A percentile compares a stretch with the other conserved stretches of the same genome.
Conservation (phyloP, 352 stramenopile genomes). For the Globisporangium irregulare region DNA sequence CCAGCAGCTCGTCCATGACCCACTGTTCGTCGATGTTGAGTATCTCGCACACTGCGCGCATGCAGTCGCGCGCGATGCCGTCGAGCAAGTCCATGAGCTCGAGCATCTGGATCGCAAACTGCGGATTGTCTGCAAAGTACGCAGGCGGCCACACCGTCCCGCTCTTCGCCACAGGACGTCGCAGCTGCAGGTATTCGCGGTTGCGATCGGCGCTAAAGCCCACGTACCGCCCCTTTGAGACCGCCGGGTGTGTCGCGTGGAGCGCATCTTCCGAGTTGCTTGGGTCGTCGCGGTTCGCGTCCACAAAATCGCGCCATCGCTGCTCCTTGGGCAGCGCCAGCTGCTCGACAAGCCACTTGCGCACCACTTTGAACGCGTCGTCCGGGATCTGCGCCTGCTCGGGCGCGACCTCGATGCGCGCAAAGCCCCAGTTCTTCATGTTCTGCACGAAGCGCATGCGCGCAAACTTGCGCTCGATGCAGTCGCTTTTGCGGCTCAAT, state of each 20-base stretch:
- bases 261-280: constrained; percentile 18
- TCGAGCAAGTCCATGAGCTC: constrained; percentile 59
- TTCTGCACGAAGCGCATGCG: constrained; percentile 63
- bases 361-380: constrained; percentile 53
- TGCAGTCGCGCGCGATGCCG: constrained; percentile 64
- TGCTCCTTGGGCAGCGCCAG: constrained; percentile 42
- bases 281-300: constrained; percentile 22
- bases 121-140: constrained; percentile 55
- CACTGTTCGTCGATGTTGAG: constrained; percentile 63
- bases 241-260: constrained; percentile 30
- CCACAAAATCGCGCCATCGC: constrained; percentile 72
- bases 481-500: constrained; percentile 30
- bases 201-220: constrained; percentile 71
- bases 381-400: constrained; percentile 61
- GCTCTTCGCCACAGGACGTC: constrained; percentile 54
- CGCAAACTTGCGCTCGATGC: constrained; percentile 50
- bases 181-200: constrained; percentile 78
- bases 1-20: constrained; percentile 66
- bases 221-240: constrained; percentile 69
- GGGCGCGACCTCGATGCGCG: constrained; percentile 54
- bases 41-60: constrained; percentile 69
- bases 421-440: constrained; percentile 74
- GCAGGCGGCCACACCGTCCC: constrained; percentile 72
- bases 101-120: constrained; percentile 63
- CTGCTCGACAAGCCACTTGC: constrained; percentile 58